A percentile compares a stretch with the other conserved stretches of the same genome.
These are phyloP conservation scores for Eucalyptus grandis DNA, from an alignment of 345 rosid species.

Conservation along the genomic window DNA sequence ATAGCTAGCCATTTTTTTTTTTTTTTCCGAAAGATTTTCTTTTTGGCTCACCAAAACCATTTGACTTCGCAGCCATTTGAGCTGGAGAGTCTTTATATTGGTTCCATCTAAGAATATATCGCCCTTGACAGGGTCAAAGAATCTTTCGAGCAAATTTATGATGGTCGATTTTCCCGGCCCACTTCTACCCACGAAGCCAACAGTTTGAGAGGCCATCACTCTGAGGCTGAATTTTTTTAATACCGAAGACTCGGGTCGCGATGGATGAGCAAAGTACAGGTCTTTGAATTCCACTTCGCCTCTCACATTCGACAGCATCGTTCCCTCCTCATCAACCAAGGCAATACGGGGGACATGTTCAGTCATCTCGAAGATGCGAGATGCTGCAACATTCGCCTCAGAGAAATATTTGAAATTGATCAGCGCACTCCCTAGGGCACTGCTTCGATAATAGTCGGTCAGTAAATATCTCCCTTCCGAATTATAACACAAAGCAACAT, in stretches of 20 bases:
- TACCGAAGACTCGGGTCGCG: conserved; percentile 19
- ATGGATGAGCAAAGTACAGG: conserved; percentile 15
- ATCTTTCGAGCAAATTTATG: conserved; percentile 27
- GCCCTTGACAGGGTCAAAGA: conserved; percentile 27
- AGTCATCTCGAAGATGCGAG: conserved; percentile 5
- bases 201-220: conserved; percentile 17
- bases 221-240: conserved; percentile 18
- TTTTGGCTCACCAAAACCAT: conserved; percentile 11
- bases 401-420: conserved; percentile 2
- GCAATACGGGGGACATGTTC: neutral
- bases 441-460: neutral
- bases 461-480: neutral
- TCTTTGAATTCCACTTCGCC: conserved; percentile 4
- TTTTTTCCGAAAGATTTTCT: no score
- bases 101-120: conserved; percentile 21
- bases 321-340: neutral
- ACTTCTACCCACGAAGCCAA: conserved; percentile 32
- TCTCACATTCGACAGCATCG: neutral
- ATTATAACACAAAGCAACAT: neutral
- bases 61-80: conserved; percentile 2
- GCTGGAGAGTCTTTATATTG: neutral
- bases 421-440: conserved; percentile 4
- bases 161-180: conserved; percentile 38
- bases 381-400: neutral
- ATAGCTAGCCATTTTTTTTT: no score